These are phyloP conservation scores for Pestalotiopsis sp. DNA, from an alignment of 2,329 filamentous ascomycete genomes.

Conservation along the genomic window DNA sequence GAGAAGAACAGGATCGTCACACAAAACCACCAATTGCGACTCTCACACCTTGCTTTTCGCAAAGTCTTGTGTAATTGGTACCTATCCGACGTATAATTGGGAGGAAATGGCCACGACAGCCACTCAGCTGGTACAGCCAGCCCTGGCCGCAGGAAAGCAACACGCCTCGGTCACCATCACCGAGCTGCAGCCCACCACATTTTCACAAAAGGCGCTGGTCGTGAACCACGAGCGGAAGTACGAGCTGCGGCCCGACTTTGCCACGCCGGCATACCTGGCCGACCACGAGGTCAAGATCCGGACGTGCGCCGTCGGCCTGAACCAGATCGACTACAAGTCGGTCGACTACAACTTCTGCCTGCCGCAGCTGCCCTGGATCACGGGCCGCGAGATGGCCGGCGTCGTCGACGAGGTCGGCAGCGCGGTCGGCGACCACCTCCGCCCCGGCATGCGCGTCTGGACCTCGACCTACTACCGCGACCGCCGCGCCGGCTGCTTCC, in stretches of 20 bases:
- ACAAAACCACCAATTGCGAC: not conserved
- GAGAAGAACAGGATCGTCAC: not conserved
- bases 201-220: conserved; percentile 6
- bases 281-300: conserved; percentile 13
- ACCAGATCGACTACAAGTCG: conserved; percentile 15
- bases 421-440: conserved; percentile 64
- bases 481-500: conserved; percentile 11
- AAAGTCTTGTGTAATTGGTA: not conserved
- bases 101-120: not conserved
- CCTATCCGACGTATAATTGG: not conserved
- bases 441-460: conserved; percentile 53
- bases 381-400: conserved; percentile 89
- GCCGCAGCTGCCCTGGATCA: conserved; percentile 39
- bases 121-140: conserved; percentile 6
- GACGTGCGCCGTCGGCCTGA: conserved; percentile 10
- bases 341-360: conserved; percentile 14
- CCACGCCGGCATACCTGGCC: conserved; percentile 5
- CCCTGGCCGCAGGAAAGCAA: not conserved
- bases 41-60: not conserved
- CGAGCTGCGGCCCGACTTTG: conserved; percentile 1
- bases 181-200: conserved; percentile 6
- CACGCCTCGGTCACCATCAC: not conserved
- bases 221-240: conserved; percentile 12
- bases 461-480: conserved; percentile 13
- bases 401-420: conserved; percentile 69